These are phyloP conservation scores for Xylariomycetidae sp. DNA, from an alignment of 2,329 filamentous ascomycete genomes.

Conservation along the genomic window DNA sequence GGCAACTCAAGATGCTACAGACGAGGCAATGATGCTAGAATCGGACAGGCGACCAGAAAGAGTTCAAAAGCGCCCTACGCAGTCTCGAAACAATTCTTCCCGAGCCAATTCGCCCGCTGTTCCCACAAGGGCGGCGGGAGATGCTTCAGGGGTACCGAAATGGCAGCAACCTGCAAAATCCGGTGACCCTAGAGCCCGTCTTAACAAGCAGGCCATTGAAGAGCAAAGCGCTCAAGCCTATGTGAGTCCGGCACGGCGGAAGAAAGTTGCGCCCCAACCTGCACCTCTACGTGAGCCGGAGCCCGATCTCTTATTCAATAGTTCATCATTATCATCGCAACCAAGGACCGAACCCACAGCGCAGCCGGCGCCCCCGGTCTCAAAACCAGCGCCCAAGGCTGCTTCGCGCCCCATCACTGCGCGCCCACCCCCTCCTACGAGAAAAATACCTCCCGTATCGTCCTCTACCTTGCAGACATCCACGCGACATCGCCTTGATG, in stretches of 20 bases:
- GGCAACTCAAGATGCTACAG: conserved; percentile 43
- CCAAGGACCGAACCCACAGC: conserved; percentile 14
- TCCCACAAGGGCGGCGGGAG: conserved; percentile 36
- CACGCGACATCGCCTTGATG: conserved; percentile 71
- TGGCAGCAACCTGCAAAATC: conserved; percentile 50
- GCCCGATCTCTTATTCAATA: conserved; percentile 61
- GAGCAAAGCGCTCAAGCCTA: conserved; percentile 81
- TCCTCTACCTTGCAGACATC: conserved; percentile 68
- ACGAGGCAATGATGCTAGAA: conserved; percentile 79
- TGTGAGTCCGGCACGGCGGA: conserved; percentile 79
- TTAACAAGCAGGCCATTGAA: conserved; percentile 70
- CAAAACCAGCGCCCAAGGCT: conserved; percentile 34
- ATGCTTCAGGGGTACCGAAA: conserved; percentile 46
- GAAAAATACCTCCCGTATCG: conserved; percentile 62
- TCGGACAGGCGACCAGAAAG: conserved; percentile 53
- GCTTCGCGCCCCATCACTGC: conserved; percentile 40
- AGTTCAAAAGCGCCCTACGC: conserved; percentile 26
- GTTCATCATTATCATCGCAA: conserved; percentile 29
- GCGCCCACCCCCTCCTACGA: conserved; percentile 41
- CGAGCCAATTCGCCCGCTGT: conserved; percentile 48
- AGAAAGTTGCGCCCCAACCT: conserved; percentile 55
- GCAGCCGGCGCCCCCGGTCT: conserved; percentile 31
- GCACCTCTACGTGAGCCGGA: conserved; percentile 41
- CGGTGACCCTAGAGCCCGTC: conserved; percentile 51
- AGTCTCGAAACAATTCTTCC: conserved; percentile 21